Evolutionary conservation across 192 early-diverging fungal species (phyloP).

Genomic region (Gaertneriomyces semiglobifer): DNA sequence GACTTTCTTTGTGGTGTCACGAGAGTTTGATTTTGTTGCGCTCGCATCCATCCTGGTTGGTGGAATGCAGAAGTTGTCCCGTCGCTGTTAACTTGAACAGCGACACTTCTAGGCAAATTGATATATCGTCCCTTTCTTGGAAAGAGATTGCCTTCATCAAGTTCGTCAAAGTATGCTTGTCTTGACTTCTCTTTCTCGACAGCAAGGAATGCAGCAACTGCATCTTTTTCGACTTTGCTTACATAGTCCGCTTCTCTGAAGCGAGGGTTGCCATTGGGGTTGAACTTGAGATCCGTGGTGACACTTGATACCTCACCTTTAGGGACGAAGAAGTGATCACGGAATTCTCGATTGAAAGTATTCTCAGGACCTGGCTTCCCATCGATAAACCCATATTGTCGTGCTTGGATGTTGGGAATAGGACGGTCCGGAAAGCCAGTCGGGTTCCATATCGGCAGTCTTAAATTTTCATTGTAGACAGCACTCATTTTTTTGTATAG

Average conservation of each 20-base stretch:
- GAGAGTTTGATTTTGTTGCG: slow-evolving; percentile 1
- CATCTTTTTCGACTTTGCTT: slow-evolving; percentile 14
- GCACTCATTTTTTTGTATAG: not conserved
- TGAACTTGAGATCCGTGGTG: not conserved
- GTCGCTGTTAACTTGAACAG: not conserved
- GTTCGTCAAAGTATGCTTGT: slow-evolving; percentile 13
- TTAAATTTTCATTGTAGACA: not conserved
- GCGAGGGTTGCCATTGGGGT: not conserved
- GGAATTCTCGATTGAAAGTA: not conserved
- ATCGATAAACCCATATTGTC: not conserved
- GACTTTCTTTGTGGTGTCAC: not conserved
- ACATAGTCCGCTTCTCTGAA: not conserved
- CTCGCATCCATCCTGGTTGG: not conserved
- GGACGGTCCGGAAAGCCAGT: not conserved
- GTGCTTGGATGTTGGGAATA: not conserved
- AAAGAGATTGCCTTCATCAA: not conserved
- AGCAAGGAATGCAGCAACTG: not conserved
- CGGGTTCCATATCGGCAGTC: not conserved
- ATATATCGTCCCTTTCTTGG: no score
- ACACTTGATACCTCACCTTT: not conserved
- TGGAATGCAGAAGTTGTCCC: not conserved
- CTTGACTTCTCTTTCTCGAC: slow-evolving; percentile 18
- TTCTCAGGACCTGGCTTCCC: not conserved
- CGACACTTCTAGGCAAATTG: not conserved
- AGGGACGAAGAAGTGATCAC: not conserved